Conservation (phyloP, 768 basidiomycete genomes). For the Megacollybia marginata region DNA sequence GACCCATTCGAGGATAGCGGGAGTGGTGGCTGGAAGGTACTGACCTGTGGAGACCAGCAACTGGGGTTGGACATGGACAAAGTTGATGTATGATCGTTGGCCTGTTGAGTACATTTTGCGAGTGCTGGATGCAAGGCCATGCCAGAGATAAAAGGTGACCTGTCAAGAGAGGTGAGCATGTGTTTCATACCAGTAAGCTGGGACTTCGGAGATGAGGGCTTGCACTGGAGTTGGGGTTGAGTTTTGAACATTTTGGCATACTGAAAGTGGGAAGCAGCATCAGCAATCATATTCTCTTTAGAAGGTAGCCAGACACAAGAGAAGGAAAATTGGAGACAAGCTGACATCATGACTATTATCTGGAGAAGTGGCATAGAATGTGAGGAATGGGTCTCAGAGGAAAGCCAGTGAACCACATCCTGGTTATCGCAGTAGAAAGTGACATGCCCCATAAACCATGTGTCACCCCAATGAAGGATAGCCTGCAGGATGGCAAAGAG, state of each 20-base stretch:
- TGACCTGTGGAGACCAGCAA: slow-evolving; percentile 2
- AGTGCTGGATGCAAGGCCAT: slow-evolving; percentile 22
- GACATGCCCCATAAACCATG: slow-evolving; percentile 10
- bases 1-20: slow-evolving; percentile 10
- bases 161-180: slow-evolving; percentile 5
- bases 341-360: slow-evolving; percentile 3
- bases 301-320: slow-evolving; percentile 5
- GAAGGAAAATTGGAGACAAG: slow-evolving; percentile 4
- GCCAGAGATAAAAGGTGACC: slow-evolving; percentile 19
- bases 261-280: slow-evolving; percentile 8
- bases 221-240: slow-evolving; percentile 8
- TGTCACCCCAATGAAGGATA: slow-evolving; percentile 11
- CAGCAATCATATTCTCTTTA: slow-evolving; percentile 6
- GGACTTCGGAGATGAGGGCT: slow-evolving; percentile 3
- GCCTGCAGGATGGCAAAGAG: slow-evolving; percentile 9
- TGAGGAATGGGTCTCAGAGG: slow-evolving; percentile 3
- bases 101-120: slow-evolving; percentile 21
- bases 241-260: slow-evolving; percentile 10
- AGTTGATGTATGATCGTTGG: slow-evolving; percentile 22
- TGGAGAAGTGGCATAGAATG: slow-evolving; percentile 5
- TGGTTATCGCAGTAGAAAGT: slow-evolving; percentile 17
- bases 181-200: slow-evolving; percentile 10
- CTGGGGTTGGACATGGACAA: slow-evolving; percentile 8
- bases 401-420: slow-evolving; percentile 2
- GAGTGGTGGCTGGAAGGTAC: slow-evolving; percentile 8